These are phyloP conservation scores for Aegilops umbellulata DNA, from an alignment of 176 grass and related monocot genomes.

Conservation along the genomic window DNA sequence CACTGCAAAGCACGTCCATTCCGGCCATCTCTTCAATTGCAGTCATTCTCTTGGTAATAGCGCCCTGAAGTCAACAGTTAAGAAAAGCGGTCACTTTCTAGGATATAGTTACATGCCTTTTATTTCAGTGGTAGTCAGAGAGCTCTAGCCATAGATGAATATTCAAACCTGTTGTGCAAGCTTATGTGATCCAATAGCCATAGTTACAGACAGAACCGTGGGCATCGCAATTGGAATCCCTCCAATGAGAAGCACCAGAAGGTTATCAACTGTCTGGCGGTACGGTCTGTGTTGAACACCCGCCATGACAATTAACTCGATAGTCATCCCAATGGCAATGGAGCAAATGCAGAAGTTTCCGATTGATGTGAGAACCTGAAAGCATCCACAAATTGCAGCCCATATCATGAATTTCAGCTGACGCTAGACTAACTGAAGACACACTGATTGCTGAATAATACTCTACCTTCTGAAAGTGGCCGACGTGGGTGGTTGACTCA, in stretches of 20 bases:
- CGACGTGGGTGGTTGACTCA: constrained; percentile 66
- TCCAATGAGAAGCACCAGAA: constrained; percentile 70
- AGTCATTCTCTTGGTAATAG: constrained; percentile 85
- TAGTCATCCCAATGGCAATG: constrained; percentile 60
- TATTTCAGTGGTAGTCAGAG: neutral
- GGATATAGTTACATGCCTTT: neutral
- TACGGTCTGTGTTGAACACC: constrained; percentile 40
- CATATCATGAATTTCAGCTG: neutral
- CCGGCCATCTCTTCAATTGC: constrained; percentile 83
- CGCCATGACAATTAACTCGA: constrained; percentile 60
- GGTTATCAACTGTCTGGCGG: constrained; percentile 64
- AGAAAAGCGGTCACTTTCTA: constrained; percentile 2
- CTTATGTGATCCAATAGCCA: constrained; percentile 77
- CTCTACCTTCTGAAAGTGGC: constrained; percentile 73
- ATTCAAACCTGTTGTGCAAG: constrained; percentile 54
- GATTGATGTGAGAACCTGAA: constrained; percentile 67
- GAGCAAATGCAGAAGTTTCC: constrained; percentile 83
- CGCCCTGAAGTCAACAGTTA: constrained; percentile 38
- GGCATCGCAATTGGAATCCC: constrained; percentile 80
- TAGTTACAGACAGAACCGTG: constrained; percentile 74
- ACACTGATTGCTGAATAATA: neutral
- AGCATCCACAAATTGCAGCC: constrained; percentile 13
- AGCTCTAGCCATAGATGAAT: constrained; percentile 1
- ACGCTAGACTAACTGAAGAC: neutral
- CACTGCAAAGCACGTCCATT: constrained; percentile 81